Evolutionary conservation across 2,329 filamentous ascomycete genomes (phyloP).

Genomic region (Fusarium keratoplasticum): DNA sequence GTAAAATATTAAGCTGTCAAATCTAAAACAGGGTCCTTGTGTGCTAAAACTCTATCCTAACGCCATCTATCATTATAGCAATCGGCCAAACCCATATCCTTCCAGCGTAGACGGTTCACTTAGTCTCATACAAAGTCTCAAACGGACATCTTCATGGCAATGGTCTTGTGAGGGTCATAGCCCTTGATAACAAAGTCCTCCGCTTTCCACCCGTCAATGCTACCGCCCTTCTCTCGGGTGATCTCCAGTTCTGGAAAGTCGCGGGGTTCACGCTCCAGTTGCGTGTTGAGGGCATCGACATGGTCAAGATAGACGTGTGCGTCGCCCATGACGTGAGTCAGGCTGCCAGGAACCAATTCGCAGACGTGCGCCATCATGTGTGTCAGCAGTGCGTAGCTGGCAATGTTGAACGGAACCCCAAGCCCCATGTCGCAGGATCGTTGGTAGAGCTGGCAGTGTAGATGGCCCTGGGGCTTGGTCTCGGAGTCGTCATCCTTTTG

Average conservation of each 20-base stretch:
- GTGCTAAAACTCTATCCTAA: constrained; percentile 20
- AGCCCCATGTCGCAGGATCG: constrained; percentile 96
- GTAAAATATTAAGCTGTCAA: not conserved
- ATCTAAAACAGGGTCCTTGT: not conserved
- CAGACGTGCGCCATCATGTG: constrained; percentile 95
- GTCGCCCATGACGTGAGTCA: constrained; percentile 97
- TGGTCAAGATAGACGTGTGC: constrained; percentile 97
- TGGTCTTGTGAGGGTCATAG: constrained; percentile 90
- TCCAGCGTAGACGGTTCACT: not conserved
- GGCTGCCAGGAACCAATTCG: constrained; percentile 83
- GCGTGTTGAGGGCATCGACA: constrained; percentile 84
- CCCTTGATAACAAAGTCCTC: constrained; percentile 90
- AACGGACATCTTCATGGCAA: constrained; percentile 99
- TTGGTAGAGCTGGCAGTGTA: constrained; percentile 94
- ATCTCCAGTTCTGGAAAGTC: constrained; percentile 86
- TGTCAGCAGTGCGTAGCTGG: constrained; percentile 90
- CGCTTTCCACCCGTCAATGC: constrained; percentile 89
- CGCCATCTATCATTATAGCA: constrained; percentile 29
- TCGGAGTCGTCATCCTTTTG: constrained; percentile 43
- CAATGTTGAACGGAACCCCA: constrained; percentile 98
- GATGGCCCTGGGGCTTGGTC: constrained; percentile 69
- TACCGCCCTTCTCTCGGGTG: constrained; percentile 72
- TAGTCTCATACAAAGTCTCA: constrained; percentile 62
- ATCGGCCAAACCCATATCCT: not conserved
- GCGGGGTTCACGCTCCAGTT: constrained; percentile 83